Percentiles rank a stretch among this genome's conserved stretches.
Evolutionary conservation across 345 rosid species (phyloP).

Genomic region (Psidium guajava): DNA sequence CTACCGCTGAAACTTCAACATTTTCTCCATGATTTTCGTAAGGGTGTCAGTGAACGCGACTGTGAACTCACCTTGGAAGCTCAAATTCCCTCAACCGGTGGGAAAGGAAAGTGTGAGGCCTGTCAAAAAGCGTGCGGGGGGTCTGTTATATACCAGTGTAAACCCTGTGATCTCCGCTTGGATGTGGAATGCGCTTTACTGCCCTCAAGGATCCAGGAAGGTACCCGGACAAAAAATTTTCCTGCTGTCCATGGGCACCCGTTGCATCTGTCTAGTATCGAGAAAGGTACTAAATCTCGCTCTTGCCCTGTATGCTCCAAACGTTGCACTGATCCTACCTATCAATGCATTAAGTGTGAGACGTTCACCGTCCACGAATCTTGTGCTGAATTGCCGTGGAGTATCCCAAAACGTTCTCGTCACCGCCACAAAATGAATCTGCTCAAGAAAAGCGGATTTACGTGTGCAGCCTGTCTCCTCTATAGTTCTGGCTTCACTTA

Average conservation of each 20-base stretch:
- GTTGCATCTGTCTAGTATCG: background rate
- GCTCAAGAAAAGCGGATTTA: background rate
- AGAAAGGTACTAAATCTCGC: background rate
- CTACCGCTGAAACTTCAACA: background rate
- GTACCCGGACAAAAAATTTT: background rate
- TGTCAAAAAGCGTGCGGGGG: accelerated
- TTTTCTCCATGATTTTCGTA: background rate
- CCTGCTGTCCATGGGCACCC: background rate
- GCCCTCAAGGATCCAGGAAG: background rate
- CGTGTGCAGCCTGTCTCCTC: background rate
- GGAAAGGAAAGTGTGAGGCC: background rate
- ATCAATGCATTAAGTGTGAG: background rate
- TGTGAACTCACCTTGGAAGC: background rate
- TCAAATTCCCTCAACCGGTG: accelerated
- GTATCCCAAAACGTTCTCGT: background rate
- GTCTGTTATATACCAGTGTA: background rate
- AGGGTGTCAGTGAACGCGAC: background rate
- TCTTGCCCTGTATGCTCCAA: background rate
- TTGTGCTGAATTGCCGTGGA: background rate
- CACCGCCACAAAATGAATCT: background rate
- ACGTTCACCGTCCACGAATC: background rate
- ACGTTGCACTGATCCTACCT: background rate
- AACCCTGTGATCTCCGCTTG: accelerated
- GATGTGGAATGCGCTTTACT: background rate
- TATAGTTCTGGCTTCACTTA: background rate